Base-by-base conservation (phyloP, 306 rosid genomes). In the Acacia acuminata region DNA sequence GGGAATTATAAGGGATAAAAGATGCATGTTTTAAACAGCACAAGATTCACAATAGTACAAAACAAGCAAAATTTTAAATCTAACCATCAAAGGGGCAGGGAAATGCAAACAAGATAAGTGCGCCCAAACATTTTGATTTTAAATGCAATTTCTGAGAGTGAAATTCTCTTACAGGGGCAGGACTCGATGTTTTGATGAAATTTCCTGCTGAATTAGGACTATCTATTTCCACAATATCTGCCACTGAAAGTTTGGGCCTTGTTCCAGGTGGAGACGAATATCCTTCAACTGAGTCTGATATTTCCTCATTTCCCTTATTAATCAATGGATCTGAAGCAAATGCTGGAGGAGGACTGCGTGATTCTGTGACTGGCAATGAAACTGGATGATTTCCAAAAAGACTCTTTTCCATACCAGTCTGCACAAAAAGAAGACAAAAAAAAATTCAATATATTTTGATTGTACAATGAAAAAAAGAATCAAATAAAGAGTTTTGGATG, bases 361-460 rank as follows among this genome's bases (percentile, higher is more conserved):
- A 85, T 75, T 94, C 97, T 78, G 96, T 73, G 19, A 58, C 80
- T 25, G 93, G 86, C 79, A 92, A 85, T 45, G 92, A 88, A 82
- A 94, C 92, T 55, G 97, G 97, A 87, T 92, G 97, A 85, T 88
- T 96, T 82, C 99, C 99, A 87, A 94, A 92, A 86, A 96, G 79
- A 85, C 88, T 94, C 89, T 91, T 96, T 82, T 96, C 99, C 91
- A 91, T 81, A 71, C 99, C 98, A 67, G 95, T 91, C 99, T 96
- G 95, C 91, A 85, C 68, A 83, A 79, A 79, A 83, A 80, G 75
- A 72, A 82, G 73, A 78, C 69, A 42, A 66, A 55, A 74, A 65
- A 60, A 73, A 13, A 81, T 32, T 83, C 72, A 38, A 83, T 74
- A 77, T 4, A 71, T 4, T 44, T 45, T 16, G 27, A 75, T 44